Conservation (phyloP, 2,329 filamentous ascomycete genomes). For the Pestalotiopsis sp. region DNA sequence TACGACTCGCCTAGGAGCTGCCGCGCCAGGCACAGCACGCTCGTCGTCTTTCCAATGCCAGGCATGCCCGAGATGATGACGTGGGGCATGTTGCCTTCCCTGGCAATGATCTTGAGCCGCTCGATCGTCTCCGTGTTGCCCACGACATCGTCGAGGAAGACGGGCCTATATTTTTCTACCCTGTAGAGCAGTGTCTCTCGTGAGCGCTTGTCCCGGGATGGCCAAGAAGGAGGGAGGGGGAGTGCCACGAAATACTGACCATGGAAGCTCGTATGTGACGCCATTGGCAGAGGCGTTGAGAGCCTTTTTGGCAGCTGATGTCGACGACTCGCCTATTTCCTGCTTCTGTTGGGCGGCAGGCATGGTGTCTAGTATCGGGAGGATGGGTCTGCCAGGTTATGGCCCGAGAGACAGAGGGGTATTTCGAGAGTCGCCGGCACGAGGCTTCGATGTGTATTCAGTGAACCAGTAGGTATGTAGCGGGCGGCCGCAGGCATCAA, state of each 20-base stretch:
- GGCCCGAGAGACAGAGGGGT: neutral
- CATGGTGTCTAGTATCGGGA: slow-evolving; percentile 38
- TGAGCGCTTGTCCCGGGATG: neutral
- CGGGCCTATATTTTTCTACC: slow-evolving; percentile 97
- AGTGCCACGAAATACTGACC: slow-evolving; percentile 50
- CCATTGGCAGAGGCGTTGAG: slow-evolving; percentile 53
- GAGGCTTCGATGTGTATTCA: neutral
- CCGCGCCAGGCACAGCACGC: slow-evolving; percentile 87
- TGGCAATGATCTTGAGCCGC: slow-evolving; percentile 95
- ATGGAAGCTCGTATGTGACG: slow-evolving; percentile 75
- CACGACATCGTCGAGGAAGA: slow-evolving; percentile 95
- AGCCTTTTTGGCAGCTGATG: slow-evolving; percentile 59
- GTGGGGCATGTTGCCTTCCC: slow-evolving; percentile 99
- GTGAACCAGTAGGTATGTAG: neutral
- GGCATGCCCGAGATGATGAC: slow-evolving; percentile 99
- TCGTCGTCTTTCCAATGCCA: slow-evolving; percentile 97
- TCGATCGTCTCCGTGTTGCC: slow-evolving; percentile 98
- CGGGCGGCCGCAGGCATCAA: neutral
- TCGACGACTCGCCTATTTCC: slow-evolving; percentile 64
- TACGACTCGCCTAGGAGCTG: slow-evolving; percentile 91
- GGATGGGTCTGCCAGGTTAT: slow-evolving; percentile 10
- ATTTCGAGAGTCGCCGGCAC: neutral
- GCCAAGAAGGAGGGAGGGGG: neutral
- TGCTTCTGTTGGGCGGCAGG: slow-evolving; percentile 48
- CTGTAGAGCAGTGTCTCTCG: slow-evolving; percentile 45